Percentiles rank a stretch among this genome's conserved stretches.
phyloP scores from a whole-genome alignment of 176 grass and related monocot genomes.

The Paspalum vaginatum region DNA sequence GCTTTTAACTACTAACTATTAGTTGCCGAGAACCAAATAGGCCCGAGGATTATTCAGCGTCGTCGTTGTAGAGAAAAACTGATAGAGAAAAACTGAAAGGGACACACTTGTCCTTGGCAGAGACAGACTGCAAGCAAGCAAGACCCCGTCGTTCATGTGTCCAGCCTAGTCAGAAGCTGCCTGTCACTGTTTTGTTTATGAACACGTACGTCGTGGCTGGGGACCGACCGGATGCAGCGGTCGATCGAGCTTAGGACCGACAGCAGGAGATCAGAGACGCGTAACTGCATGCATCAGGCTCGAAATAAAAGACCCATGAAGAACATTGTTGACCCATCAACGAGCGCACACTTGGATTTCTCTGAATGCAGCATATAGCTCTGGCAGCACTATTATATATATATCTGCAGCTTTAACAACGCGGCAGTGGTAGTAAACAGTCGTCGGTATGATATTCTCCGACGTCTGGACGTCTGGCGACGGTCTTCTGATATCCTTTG shows the following conservation, averaged over 20 bases:
- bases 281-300: background rate
- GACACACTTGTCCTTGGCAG: conserved; percentile 14
- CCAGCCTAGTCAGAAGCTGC: no score
- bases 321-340: background rate
- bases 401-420: no score
- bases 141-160: background rate
- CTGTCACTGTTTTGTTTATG: background rate
- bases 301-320: background rate
- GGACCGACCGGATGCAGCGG: no score
- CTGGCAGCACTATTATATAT: no score
- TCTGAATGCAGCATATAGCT: no score
- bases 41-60: no score
- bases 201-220: no score
- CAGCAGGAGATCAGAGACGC: background rate
- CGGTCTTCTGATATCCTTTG: background rate
- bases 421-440: background rate
- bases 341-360: background rate
- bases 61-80: no score
- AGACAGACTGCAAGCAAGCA: no score
- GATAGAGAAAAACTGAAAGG: background rate
- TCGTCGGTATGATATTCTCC: background rate
- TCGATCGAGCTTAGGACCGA: no score
- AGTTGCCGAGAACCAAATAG: no score
- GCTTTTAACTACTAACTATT: no score
- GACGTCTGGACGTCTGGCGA: background rate